Evolutionary conservation across 306 rosid genomes (phyloP).

Genomic region (Pueraria montana): DNA sequence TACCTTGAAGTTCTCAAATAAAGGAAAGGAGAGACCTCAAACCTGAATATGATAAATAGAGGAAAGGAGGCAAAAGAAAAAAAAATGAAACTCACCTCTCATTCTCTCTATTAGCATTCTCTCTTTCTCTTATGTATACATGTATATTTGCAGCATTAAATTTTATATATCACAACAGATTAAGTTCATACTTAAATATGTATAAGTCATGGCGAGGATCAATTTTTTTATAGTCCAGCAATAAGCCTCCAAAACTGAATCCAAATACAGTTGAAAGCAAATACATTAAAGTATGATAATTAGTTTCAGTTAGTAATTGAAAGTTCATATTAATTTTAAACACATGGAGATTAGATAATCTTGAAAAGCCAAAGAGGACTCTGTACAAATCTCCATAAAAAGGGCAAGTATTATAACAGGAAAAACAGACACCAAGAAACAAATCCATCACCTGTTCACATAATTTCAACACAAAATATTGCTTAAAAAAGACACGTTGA

Average conservation of each 20-base stretch:
- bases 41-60: too few relatives aligned
- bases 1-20: too few relatives aligned
- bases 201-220: constrained; percentile 11
- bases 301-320: not conserved
- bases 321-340: constrained; percentile 26
- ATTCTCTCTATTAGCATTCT: too few relatives aligned
- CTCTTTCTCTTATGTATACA: too few relatives aligned
- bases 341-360: constrained; percentile 54
- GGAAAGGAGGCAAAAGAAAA: too few relatives aligned
- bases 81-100: too few relatives aligned
- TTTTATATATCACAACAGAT: constrained; percentile 9
- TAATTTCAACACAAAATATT: constrained; percentile 31
- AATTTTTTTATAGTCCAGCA: constrained; percentile 22
- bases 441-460: constrained; percentile 81
- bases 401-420: constrained; percentile 73
- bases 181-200: constrained; percentile 40
- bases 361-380: constrained; percentile 90
- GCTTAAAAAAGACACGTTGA: not conserved
- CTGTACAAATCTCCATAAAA: constrained; percentile 85
- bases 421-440: constrained; percentile 78
- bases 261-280: constrained; percentile 38
- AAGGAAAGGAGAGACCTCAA: too few relatives aligned
- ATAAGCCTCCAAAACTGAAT: constrained; percentile 29
- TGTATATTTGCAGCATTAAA: constrained; percentile 19
- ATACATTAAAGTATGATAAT: constrained; percentile 28